phyloP scores from a whole-genome alignment of 768 basidiomycete genomes.

The Leccinum longicurvipes region DNA sequence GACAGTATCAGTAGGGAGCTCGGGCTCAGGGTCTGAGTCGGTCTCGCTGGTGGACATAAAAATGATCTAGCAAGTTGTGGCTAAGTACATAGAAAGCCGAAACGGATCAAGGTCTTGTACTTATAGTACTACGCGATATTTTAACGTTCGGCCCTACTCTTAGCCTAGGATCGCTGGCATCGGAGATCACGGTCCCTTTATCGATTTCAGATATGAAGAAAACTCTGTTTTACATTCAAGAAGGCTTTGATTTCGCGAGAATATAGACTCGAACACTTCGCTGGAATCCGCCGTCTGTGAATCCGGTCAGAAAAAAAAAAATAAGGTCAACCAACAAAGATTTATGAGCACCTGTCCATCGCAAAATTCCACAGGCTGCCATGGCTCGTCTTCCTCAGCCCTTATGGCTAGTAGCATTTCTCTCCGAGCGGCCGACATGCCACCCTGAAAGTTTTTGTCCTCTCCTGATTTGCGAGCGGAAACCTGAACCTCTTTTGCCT shows the following conservation, averaged over 20 bases:
- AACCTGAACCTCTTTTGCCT: constrained; percentile 75
- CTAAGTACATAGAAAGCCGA: background rate
- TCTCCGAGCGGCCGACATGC: constrained; percentile 64
- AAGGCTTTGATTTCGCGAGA: constrained; percentile 51
- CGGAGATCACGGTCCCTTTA: constrained; percentile 50
- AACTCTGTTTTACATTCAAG: constrained; percentile 56
- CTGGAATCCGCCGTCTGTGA: constrained; percentile 58
- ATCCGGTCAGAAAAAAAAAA: constrained; percentile 11
- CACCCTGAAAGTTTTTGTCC: constrained; percentile 61
- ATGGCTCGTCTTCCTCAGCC: constrained; percentile 73
- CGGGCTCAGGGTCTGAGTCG: constrained; percentile 53
- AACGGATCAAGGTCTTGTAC: background rate
- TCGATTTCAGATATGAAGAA: constrained; percentile 54
- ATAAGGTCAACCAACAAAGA: background rate
- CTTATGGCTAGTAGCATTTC: constrained; percentile 77
- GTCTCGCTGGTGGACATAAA: constrained; percentile 47
- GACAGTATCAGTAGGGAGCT: constrained; percentile 10
- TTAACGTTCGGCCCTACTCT: background rate
- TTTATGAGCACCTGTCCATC: constrained; percentile 53
- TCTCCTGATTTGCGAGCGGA: constrained; percentile 64
- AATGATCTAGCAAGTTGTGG: background rate
- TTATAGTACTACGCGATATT: background rate
- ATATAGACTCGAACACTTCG: constrained; percentile 56
- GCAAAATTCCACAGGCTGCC: constrained; percentile 66
- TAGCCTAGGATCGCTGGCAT: background rate